A percentile compares a stretch with the other conserved stretches of the same genome.
These are phyloP conservation scores for Talaromyces marneffei DNA, from an alignment of 2,329 filamentous ascomycete species.

Conservation along the genomic window DNA sequence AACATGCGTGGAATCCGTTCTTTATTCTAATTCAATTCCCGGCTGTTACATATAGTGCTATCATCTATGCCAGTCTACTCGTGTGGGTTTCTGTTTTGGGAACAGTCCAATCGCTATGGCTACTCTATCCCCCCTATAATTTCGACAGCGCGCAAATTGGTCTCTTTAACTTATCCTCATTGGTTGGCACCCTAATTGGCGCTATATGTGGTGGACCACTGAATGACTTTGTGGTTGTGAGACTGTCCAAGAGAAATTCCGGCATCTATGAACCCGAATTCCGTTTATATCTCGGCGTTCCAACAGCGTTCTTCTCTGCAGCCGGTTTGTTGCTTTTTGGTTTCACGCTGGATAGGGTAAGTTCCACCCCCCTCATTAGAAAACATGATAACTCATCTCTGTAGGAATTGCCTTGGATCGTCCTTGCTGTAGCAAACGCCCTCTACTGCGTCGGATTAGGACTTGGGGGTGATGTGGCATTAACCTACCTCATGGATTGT, in stretches of 20 bases:
- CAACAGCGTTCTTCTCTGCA: neutral
- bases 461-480: neutral
- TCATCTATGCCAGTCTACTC: constrained; percentile 36
- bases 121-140: constrained; percentile 37
- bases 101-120: constrained; percentile 31
- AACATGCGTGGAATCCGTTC: constrained; percentile 27
- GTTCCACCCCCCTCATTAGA: too few relatives aligned
- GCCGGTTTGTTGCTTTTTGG: neutral
- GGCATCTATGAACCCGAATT: constrained; percentile 44
- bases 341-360: neutral
- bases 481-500: neutral
- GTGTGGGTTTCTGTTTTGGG: constrained; percentile 36
- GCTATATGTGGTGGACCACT: constrained; percentile 30
- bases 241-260: constrained; percentile 30
- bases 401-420: neutral
- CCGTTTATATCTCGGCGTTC: constrained; percentile 31
- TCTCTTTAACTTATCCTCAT: constrained; percentile 34
- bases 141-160: constrained; percentile 36
- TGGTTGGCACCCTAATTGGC: constrained; percentile 37
- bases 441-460: neutral
- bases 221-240: constrained; percentile 34
- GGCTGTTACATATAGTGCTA: constrained; percentile 35
- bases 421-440: neutral
- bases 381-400: too few relatives aligned
- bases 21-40: constrained; percentile 45